These are phyloP conservation scores for Serendipita vermifera DNA, from an alignment of 768 basidiomycete species.

Conservation along the genomic window DNA sequence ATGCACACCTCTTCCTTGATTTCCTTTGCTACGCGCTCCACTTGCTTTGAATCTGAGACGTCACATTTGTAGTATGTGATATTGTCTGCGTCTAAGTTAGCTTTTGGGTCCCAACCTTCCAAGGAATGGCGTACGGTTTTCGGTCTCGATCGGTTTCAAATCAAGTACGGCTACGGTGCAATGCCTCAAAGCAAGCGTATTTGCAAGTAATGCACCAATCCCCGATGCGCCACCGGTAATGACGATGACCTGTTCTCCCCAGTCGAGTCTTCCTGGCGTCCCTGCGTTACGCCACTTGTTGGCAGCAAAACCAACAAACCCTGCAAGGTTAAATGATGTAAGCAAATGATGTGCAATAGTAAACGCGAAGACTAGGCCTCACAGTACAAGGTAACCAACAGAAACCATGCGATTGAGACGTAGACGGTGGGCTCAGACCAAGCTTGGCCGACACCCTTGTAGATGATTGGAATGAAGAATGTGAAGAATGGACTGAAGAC, in stretches of 20 bases:
- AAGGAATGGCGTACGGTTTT: conserved; percentile 42
- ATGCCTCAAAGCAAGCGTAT: conserved; percentile 71
- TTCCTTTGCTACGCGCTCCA: conserved; percentile 56
- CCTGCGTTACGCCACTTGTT: conserved; percentile 63
- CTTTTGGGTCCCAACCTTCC: not conserved
- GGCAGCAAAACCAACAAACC: conserved; percentile 57
- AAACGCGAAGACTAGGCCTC: conserved; percentile 23
- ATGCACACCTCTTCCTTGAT: conserved; percentile 59
- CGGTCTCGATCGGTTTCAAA: conserved; percentile 55
- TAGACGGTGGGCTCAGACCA: conserved; percentile 40
- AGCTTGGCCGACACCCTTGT: conserved; percentile 48
- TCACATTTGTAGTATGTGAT: conserved; percentile 84
- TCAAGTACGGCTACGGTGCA: conserved; percentile 80
- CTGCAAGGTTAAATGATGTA: conserved; percentile 26
- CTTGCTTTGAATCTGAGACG: conserved; percentile 78
- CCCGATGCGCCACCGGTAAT: conserved; percentile 90
- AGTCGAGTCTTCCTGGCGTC: conserved; percentile 52
- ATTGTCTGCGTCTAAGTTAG: conserved; percentile 53
- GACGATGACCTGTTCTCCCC: conserved; percentile 81
- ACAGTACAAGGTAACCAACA: conserved; percentile 55
- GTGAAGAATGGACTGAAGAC: conserved; percentile 81
- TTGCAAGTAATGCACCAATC: conserved; percentile 75
- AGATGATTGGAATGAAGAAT: conserved; percentile 65
- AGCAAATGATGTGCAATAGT: conserved; percentile 9
- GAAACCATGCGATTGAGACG: conserved; percentile 40